These are phyloP conservation scores for Sonneratia alba DNA, from an alignment of 345 rosid genomes.

Conservation along the genomic window DNA sequence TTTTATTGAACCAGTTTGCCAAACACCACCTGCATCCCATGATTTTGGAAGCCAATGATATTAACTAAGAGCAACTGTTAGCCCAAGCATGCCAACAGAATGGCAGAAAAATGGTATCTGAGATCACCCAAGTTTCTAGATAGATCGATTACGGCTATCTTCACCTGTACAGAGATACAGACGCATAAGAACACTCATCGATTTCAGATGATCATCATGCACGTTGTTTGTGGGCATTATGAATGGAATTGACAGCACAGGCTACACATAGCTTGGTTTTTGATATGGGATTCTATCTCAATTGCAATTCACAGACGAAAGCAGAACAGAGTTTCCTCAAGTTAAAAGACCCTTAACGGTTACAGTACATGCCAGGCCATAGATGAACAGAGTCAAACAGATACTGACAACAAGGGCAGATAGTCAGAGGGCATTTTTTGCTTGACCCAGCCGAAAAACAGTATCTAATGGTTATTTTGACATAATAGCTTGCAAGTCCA, in stretches of 20 bases:
- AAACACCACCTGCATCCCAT: not conserved
- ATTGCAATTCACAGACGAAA: not conserved
- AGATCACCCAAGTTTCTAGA: not conserved
- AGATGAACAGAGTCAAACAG: no score
- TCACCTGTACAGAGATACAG: constrained; percentile 41
- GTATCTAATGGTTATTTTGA: no score
- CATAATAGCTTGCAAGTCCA: no score
- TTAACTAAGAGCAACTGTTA: not conserved
- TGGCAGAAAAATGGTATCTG: not conserved
- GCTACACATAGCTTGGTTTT: not conserved
- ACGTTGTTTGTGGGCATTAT: not conserved
- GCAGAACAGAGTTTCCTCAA: not conserved
- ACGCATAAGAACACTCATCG: constrained; percentile 8
- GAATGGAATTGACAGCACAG: not conserved
- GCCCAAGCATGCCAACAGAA: not conserved
- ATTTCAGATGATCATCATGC: not conserved
- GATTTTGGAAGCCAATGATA: not conserved
- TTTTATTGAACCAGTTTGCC: not conserved
- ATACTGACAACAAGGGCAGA: no score
- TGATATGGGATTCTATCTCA: not conserved
- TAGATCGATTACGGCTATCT: constrained; percentile 53
- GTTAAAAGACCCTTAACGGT: not conserved
- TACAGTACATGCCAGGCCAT: not conserved
- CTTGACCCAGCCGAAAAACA: no score
- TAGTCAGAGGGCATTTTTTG: no score